Evolutionary conservation across 805 yeast species (phyloP).

Genomic region (Hemisphaericaspora nanyangensis): DNA sequence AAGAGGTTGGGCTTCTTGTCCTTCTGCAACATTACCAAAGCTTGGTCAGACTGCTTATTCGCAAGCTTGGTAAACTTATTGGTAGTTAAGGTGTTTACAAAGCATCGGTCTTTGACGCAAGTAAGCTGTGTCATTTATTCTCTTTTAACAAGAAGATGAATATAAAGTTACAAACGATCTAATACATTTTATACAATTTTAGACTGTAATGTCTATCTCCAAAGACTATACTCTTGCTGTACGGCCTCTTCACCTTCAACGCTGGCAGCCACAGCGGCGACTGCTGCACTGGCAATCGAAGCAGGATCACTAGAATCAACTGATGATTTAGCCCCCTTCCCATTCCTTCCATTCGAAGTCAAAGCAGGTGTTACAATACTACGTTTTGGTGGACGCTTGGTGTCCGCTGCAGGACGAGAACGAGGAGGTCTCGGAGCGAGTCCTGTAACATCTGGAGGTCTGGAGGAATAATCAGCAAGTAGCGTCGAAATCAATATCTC

Average conservation of each 20-base stretch:
- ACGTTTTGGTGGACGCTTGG: background rate
- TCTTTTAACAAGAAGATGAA: too few relatives aligned
- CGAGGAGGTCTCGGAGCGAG: background rate
- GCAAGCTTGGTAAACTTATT: too few relatives aligned
- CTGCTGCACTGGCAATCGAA: slow-evolving; percentile 35
- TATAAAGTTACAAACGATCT: too few relatives aligned
- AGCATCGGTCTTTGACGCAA: too few relatives aligned
- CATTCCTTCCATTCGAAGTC: background rate
- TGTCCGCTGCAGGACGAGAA: background rate
- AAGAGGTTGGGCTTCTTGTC: too few relatives aligned
- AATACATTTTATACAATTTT: background rate
- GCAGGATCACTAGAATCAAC: slow-evolving; percentile 17
- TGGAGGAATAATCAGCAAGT: slow-evolving; percentile 8
- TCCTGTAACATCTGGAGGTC: background rate
- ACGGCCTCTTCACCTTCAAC: slow-evolving; percentile 25
- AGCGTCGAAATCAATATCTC: slow-evolving; percentile 13
- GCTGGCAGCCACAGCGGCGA: slow-evolving; percentile 31
- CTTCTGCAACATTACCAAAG: too few relatives aligned
- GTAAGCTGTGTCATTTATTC: too few relatives aligned
- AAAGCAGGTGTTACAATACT: slow-evolving; percentile 6
- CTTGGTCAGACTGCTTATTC: too few relatives aligned
- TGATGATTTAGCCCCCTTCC: background rate
- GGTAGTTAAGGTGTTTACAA: too few relatives aligned
- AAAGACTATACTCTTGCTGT: slow-evolving; percentile 34
- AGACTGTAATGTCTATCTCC: slow-evolving; percentile 20